phyloP scores from a whole-genome alignment of 257 asterid genomes.

The Lycium ferocissimum region DNA sequence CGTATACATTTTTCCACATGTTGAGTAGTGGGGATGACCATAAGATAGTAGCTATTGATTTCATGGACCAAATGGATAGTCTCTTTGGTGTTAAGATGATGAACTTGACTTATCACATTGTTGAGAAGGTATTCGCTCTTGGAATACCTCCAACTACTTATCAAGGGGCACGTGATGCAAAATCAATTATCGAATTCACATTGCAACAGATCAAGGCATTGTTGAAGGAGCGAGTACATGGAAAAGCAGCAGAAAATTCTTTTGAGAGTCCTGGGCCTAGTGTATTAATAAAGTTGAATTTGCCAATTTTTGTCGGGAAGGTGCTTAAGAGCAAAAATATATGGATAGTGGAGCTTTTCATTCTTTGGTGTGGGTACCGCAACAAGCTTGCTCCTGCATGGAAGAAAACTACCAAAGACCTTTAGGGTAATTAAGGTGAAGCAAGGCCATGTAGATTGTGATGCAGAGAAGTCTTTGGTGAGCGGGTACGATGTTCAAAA shows the following conservation, averaged over 20 bases:
- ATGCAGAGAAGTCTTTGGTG: conserved; percentile 92
- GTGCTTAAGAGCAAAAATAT: conserved; percentile 85
- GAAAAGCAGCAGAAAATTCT: conserved; percentile 81
- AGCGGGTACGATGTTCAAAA: conserved; percentile 94
- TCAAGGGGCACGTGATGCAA: conserved; percentile 88
- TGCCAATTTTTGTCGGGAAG: conserved; percentile 77
- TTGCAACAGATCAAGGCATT: conserved; percentile 72
- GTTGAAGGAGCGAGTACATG: conserved; percentile 76
- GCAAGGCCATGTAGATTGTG: conserved; percentile 95
- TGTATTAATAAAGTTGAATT: conserved; percentile 80
- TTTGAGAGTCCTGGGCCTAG: conserved; percentile 77
- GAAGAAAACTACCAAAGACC: conserved; percentile 88
- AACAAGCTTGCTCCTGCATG: conserved; percentile 96
- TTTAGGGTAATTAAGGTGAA: conserved; percentile 75
- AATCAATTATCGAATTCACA: conserved; percentile 74
- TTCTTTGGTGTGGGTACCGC: conserved; percentile 99
- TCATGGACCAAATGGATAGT: no score
- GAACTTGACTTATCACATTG: no score
- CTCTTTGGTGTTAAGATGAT: no score
- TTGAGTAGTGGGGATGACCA: no score
- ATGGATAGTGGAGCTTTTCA: conserved; percentile 95
- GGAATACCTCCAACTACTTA: conserved; percentile 86
- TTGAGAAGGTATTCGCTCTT: conserved; percentile 70
- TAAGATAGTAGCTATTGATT: no score
- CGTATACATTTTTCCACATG: no score